Evolutionary conservation across 1,139 yeast genomes (phyloP), one percentile per base, ranked within the genome.

Genomic region (Meyerozyma guilliermondii): DNA sequence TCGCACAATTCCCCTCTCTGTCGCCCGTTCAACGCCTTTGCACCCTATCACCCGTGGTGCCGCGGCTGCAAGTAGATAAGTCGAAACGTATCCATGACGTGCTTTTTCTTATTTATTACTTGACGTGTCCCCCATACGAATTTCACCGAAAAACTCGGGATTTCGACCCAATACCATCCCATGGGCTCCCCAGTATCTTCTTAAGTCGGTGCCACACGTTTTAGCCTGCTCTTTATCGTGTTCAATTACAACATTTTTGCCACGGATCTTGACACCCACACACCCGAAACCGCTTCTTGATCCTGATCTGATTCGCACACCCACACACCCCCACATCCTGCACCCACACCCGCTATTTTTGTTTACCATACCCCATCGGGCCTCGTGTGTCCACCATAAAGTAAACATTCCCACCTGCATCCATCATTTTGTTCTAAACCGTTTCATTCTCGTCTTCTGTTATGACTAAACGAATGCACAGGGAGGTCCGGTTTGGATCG

Each of bases 401-500:
- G 33, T 29, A 29, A 29, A 29, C 33, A 29, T n/a, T 26, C 28
- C 28, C 33, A 29, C 18, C 18, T 29, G 33, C 18, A 29, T 29
- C 33, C 33, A 29, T 7, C 6, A 20, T 20, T 20, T 20, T 20
- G 6, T 20, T 20, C 22, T 20, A 3, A 20, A 20, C 22, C 22
- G 22, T 20, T 20, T 20, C 22, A 20, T 20, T 20, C 22, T 20
- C 22, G 22, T 20, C 22, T 16, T 16, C 14, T 33, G 14, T 13
- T 13, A 33, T 33, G 36, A 36, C 35, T 41, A 62, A 60, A 47
- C 50, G 68, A 33, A 55, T 66, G 5, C 81, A 78, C 45, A 62
- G 81, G 41, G 83, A 79, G 54, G 82, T 79, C 46, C 72, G 91
- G 37, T 89, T 92, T 59, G 98, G 98, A 29, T 81, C 87, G 30